Base-by-base conservation (phyloP, 2,329 filamentous ascomycete species). In the Hymenoscyphus fructigenus region DNA sequence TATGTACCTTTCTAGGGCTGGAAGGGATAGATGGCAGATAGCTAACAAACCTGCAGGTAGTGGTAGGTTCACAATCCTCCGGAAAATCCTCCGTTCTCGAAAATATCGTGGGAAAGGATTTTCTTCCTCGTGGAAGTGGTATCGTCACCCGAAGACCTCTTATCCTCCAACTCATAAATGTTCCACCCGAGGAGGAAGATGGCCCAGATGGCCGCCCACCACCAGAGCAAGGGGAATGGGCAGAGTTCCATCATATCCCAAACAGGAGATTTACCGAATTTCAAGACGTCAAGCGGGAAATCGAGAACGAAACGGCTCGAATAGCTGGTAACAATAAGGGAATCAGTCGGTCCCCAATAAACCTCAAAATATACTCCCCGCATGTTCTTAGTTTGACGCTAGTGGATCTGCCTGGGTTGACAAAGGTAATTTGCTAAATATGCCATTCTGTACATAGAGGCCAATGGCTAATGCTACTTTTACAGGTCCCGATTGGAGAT, bases 61-160 rank as follows among this genome's bases (percentile, higher is more conserved):
- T 99, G 67, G 95, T 99, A 73, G 95, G 95, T 69, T 99, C 95
- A 67, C 95, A 99, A 81, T 98, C 95, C 12, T 96, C 95, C 64
- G 95, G 95, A 76, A 99, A 99, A 82, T 98, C 94, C 17, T 98
- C 95, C 7, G 95, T 99, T 29, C 89, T 99, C 69, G 95, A 99
- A 81, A 99, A 99, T 79, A 97, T 99, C 72, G 95, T 99, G 75
- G 95, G 95, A 74, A 88, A 94, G 79, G 95, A 99, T 80, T 99
- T 99, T 79, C 84, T 99, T 62, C 95, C 95, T 65, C 91, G 95
- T 78, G 95, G 95, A 75, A 96, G 92, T 77, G 95, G 95, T 77
- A 98, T 99, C 78, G 93, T 97, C 69, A 99, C 95, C 64, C 87
- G 95, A 68, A 87, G 95, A 75, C 95, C 95, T 64, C 85, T 99